Percentiles rank a stretch among this genome's conserved stretches.
Evolutionary conservation across 768 basidiomycete species (phyloP).

Genomic region (Russula earlei): DNA sequence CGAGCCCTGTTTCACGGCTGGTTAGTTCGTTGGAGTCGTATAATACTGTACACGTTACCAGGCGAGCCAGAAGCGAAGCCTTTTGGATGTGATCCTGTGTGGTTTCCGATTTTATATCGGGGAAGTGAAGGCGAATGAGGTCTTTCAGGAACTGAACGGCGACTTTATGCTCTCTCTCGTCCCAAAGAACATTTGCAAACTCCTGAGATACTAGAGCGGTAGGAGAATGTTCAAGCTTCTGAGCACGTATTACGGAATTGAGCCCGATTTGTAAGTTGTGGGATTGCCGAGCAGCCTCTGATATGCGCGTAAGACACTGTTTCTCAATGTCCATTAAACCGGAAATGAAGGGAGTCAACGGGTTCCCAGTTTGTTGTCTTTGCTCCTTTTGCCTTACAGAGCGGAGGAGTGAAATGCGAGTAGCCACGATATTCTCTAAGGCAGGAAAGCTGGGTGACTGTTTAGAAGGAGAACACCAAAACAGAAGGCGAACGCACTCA

Average conservation of each 20-base stretch:
- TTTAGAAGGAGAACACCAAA: conserved; percentile 12
- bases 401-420: conserved; percentile 71
- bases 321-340: conserved; percentile 54
- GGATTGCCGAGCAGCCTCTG: conserved; percentile 56
- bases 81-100: conserved; percentile 15
- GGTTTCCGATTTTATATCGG: conserved; percentile 6
- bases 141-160: conserved; percentile 67
- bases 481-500: conserved; percentile 41
- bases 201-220: conserved; percentile 61
- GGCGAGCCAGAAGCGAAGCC: conserved; percentile 46
- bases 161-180: conserved; percentile 71
- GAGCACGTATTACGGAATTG: conserved; percentile 75
- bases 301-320: conserved; percentile 60
- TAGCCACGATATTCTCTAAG: conserved; percentile 71
- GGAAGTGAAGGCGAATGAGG: conserved; percentile 25
- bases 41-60: conserved; percentile 38
- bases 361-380: conserved; percentile 64
- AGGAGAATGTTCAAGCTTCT: conserved; percentile 40
- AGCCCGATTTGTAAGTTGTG: conserved; percentile 72
- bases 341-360: conserved; percentile 44
- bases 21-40: background rate
- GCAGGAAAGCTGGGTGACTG: conserved; percentile 50
- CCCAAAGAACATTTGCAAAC: conserved; percentile 86
- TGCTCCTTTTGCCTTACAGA: conserved; percentile 62
- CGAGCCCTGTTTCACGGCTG: conserved; percentile 47